Evolutionary conservation across 306 rosid species (phyloP).

Genomic region (Vigna nakashimae): DNA sequence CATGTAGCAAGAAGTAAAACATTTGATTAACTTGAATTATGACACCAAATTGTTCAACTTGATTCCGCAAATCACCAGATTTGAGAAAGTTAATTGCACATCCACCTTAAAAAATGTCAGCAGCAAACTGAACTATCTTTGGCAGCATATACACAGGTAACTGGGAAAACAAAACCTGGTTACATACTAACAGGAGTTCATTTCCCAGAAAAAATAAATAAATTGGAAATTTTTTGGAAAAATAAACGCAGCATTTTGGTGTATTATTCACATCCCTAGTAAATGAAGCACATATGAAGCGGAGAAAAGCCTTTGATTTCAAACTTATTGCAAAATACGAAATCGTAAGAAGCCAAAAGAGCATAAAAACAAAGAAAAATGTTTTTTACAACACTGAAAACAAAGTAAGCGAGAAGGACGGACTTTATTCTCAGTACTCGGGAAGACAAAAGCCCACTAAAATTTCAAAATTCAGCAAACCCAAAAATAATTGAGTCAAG

Average conservation of each 20-base stretch:
- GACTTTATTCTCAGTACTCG: constrained; percentile 12
- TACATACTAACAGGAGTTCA: not conserved
- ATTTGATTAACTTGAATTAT: constrained; percentile 5
- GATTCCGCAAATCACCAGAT: constrained; percentile 22
- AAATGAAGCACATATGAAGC: constrained; percentile 31
- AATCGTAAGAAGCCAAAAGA: constrained; percentile 34
- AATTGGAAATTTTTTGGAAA: not conserved
- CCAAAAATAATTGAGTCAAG: constrained; percentile 19
- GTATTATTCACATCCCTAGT: constrained; percentile 37
- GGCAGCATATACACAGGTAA: not conserved
- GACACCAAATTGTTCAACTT: constrained; percentile 25
- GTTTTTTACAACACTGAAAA: constrained; percentile 32
- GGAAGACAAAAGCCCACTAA: constrained; percentile 11
- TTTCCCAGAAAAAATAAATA: not conserved
- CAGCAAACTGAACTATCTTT: not conserved
- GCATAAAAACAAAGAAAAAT: constrained; percentile 20
- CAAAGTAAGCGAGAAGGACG: constrained; percentile 14
- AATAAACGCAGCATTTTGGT: constrained; percentile 43
- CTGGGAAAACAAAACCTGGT: not conserved
- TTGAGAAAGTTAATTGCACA: constrained; percentile 36
- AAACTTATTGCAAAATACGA: constrained; percentile 25
- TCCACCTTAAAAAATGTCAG: constrained; percentile 10
- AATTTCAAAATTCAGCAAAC: constrained; percentile 41
- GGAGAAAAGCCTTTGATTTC: constrained; percentile 33
- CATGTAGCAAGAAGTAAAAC: constrained; percentile 18